Base-by-base conservation (phyloP, 306 rosid genomes). In the Biancaea sappan region DNA sequence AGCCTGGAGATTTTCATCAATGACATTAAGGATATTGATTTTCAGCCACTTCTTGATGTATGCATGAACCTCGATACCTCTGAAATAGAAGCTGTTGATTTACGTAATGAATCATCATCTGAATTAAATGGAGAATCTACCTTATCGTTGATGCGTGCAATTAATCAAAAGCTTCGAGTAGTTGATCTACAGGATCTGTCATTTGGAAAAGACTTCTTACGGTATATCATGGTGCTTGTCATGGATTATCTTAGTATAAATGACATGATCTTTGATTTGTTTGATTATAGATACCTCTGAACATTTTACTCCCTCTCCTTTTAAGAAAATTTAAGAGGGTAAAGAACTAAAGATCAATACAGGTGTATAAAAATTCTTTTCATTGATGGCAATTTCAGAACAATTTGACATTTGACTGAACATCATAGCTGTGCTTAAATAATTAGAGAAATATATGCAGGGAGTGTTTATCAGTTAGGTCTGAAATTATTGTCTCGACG, bases 21-120 rank as follows among this genome's bases (percentile, higher is more conserved):
- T 77, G 83, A 86, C 57, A 86, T 92, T 16, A 84, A 83, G 84
- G 96, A 92, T 69, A 50, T 50, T 59, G 97, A 92, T 78, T 81
- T 88, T 79, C 85, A 60, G 68, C 91, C 97, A 28, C 87, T 92
- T 74, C 77, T 87, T 52, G 96, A 88, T 71, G 24, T 86, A 72
- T 92, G 87, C 73, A 57, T 46, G 78, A 77, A 81, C 75, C 84
- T 92, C 57, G 85, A 76, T 80, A 56, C 73, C 76, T 84, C 89
- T 50, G 93, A 84, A 77, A 77, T 92, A 44, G 85, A 92, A 81
- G 97, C 88, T 25, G 88, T 92, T 78, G 96, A 92, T 72, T 61
- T 89, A 67, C 79, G 63, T 58, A 88, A 74, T 59, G 87, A 80
- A 77, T 76, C 96, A 38, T 66, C 88, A 35, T 84, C 87, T 79